phyloP scores from a whole-genome alignment of 345 rosid genomes.

The Gynandropsis gynandra region DNA sequence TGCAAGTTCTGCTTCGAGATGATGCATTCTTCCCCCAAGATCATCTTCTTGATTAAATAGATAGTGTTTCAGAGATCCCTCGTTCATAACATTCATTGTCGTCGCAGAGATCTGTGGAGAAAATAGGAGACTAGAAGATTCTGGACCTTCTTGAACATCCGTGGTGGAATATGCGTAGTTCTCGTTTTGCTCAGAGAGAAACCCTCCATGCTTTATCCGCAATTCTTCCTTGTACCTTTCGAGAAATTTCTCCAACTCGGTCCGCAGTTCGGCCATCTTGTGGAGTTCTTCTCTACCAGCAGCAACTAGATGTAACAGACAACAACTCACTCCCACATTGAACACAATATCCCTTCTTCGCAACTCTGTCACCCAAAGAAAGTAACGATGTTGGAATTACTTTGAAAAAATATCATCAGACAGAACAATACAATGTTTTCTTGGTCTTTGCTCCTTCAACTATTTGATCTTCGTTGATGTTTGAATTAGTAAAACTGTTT shows the following conservation, averaged over 20 bases:
- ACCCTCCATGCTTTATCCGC: slow-evolving; percentile 15
- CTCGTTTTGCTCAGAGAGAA: slow-evolving; percentile 11
- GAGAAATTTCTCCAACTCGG: slow-evolving; percentile 47
- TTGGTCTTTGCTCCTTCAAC: neutral
- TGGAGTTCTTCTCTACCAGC: slow-evolving; percentile 51
- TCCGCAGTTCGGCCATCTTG: slow-evolving; percentile 40
- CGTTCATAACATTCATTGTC: slow-evolving; percentile 19
- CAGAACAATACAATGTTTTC: neutral
- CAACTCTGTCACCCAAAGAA: slow-evolving; percentile 17
- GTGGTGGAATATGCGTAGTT: slow-evolving; percentile 23
- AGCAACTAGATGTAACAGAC: slow-evolving; percentile 43
- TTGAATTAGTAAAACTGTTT: neutral
- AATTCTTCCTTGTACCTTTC: slow-evolving; percentile 30
- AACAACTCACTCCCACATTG: slow-evolving; percentile 47
- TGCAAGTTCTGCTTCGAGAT: slow-evolving; percentile 71
- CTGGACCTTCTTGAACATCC: slow-evolving; percentile 27
- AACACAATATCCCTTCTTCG: slow-evolving; percentile 28
- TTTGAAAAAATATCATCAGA: no score
- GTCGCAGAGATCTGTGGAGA: slow-evolving; percentile 23
- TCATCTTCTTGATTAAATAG: slow-evolving; percentile 23
- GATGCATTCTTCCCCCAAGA: slow-evolving; percentile 46
- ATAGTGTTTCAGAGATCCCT: slow-evolving; percentile 27
- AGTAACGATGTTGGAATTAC: neutral
- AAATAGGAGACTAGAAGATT: slow-evolving; percentile 22
- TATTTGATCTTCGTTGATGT: neutral